Evolutionary conservation across 495 filamentous ascomycete genomes (phyloP).

Genomic region (Aspergillus homomorphus): DNA sequence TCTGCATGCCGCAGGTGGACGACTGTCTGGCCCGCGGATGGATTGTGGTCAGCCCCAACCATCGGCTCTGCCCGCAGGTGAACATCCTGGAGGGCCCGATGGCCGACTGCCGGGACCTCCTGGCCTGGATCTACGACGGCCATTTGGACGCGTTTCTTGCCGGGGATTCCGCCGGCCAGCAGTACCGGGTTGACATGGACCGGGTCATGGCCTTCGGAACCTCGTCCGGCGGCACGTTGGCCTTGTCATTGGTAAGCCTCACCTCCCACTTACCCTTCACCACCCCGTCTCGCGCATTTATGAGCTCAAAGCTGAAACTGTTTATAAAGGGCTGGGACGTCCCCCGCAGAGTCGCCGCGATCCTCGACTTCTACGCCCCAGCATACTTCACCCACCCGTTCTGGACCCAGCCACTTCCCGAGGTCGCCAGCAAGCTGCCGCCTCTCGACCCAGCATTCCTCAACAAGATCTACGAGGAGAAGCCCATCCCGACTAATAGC

Average conservation of each 20-base stretch:
- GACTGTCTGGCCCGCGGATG: slow-evolving; percentile 36
- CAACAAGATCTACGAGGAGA: slow-evolving; percentile 26
- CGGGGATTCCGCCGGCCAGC: neutral
- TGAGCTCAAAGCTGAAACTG: neutral
- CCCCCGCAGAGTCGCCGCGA: slow-evolving; percentile 24
- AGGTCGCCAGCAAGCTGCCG: slow-evolving; percentile 45
- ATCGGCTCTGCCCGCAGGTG: slow-evolving; percentile 2
- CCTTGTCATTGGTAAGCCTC: slow-evolving; percentile 27
- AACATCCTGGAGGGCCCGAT: slow-evolving; percentile 6
- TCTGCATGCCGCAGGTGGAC: slow-evolving; percentile 29
- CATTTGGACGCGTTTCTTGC: slow-evolving; percentile 19
- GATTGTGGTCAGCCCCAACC: slow-evolving; percentile 36
- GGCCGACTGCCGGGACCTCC: slow-evolving; percentile 22
- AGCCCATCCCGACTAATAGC: slow-evolving; percentile 28
- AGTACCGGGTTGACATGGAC: slow-evolving; percentile 25
- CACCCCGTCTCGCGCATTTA: neutral
- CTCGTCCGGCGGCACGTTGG: slow-evolving; percentile 30
- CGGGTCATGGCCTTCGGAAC: slow-evolving; percentile 36
- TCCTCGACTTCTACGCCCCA: slow-evolving; percentile 37
- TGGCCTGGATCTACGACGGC: slow-evolving; percentile 29
- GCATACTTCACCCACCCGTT: slow-evolving; percentile 40
- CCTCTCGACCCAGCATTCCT: slow-evolving; percentile 20
- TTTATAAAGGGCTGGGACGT: slow-evolving; percentile 27
- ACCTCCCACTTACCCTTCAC: neutral
- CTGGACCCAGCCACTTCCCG: slow-evolving; percentile 63